Conservation (phyloP, 2,329 filamentous ascomycete species). For the Ambrosiella beaveri region DNA sequence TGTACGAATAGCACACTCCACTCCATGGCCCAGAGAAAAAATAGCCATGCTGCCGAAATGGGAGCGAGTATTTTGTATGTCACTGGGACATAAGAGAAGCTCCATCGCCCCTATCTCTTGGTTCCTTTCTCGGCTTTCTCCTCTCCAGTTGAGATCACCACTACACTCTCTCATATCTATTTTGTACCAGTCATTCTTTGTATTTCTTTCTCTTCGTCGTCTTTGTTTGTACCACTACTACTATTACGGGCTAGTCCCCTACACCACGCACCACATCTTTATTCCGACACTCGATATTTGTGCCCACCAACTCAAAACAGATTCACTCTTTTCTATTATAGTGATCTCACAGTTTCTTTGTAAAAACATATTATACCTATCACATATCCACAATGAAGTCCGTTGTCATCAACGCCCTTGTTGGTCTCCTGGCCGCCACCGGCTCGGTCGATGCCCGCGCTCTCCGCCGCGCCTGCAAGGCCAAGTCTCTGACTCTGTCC, state of each 20-base stretch:
- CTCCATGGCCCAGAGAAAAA: too few relatives aligned
- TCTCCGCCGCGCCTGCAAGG: slow-evolving; percentile 6
- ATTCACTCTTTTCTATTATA: background rate
- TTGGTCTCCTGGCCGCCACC: slow-evolving; percentile 7
- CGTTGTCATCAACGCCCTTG: slow-evolving; percentile 7
- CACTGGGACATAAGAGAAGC: background rate
- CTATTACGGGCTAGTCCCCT: background rate
- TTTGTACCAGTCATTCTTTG: slow-evolving; percentile 6
- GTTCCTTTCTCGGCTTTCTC: background rate
- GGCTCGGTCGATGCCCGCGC: slow-evolving; percentile 3
- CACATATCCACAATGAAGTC: slow-evolving; percentile 4
- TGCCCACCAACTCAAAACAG: background rate
- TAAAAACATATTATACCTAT: background rate
- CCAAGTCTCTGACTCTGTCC: background rate
- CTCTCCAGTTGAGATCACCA: background rate
- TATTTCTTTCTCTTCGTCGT: background rate
- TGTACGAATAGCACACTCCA: too few relatives aligned
- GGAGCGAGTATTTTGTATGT: background rate
- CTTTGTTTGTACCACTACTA: background rate
- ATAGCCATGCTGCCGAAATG: too few relatives aligned
- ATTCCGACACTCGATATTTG: background rate
- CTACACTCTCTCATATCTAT: background rate
- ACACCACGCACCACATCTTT: background rate
- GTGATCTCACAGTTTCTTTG: background rate
- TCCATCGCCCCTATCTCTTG: background rate